These are phyloP conservation scores for Paradendryphiella salina DNA, from an alignment of 2,329 filamentous ascomycete genomes.

Conservation along the genomic window DNA sequence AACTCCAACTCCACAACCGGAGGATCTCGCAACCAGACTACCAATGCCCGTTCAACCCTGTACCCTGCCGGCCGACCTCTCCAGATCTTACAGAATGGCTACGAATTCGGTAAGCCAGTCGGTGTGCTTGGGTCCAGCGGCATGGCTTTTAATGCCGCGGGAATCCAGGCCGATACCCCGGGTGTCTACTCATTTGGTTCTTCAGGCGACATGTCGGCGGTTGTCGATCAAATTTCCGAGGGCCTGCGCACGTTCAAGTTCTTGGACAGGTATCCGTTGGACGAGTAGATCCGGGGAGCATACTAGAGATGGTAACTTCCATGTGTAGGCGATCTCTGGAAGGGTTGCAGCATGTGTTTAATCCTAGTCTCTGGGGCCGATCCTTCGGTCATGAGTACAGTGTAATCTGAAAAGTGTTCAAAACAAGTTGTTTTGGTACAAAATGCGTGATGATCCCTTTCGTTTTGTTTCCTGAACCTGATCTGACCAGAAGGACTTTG, in stretches of 20 bases:
- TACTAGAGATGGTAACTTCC: background rate
- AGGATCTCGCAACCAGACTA: slow-evolving; percentile 20
- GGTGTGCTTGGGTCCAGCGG: slow-evolving; percentile 58
- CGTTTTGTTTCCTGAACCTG: no score
- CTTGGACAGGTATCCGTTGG: slow-evolving; percentile 64
- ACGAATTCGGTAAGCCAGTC: slow-evolving; percentile 71
- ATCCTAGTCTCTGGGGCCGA: no score
- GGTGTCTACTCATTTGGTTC: slow-evolving; percentile 40
- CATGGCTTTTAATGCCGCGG: slow-evolving; percentile 49
- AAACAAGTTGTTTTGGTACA: no score
- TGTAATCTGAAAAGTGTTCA: no score
- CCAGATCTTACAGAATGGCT: slow-evolving; percentile 66
- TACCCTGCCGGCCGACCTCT: slow-evolving; percentile 66
- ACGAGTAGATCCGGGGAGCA: slow-evolving; percentile 33
- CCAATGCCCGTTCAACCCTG: slow-evolving; percentile 52
- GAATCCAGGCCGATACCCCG: slow-evolving; percentile 50
- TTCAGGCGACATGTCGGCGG: slow-evolving; percentile 14
- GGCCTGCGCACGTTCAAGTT: slow-evolving; percentile 69
- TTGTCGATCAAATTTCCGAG: slow-evolving; percentile 42
- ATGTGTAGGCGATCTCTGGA: background rate
- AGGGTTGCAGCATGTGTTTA: no score
- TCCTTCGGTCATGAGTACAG: no score
- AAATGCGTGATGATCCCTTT: no score
- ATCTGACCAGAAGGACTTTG: background rate
- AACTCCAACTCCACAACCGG: slow-evolving; percentile 34